These are phyloP conservation scores for Pascua guehoae DNA, from an alignment of 1,284 basidiomycete species.

Conservation along the genomic window DNA sequence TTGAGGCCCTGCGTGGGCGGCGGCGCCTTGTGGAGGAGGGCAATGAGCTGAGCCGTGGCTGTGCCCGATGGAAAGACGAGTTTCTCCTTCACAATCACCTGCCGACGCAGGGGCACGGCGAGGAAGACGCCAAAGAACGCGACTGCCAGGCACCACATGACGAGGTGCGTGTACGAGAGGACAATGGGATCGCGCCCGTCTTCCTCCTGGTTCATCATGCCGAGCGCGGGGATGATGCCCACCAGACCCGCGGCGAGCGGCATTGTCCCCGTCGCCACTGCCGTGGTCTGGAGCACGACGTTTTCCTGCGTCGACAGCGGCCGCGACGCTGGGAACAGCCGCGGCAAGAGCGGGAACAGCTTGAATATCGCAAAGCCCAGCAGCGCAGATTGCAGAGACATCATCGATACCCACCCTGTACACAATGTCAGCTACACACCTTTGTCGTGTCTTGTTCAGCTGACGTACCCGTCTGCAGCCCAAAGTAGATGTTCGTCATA, in stretches of 20 bases:
- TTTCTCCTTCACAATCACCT: conserved; percentile 95
- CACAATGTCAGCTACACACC: neutral
- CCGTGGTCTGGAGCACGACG: conserved; percentile 89
- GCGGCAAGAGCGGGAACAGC: conserved; percentile 58
- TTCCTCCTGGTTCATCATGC: conserved; percentile 65
- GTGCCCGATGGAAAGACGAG: conserved; percentile 91
- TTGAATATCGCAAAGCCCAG: conserved; percentile 83
- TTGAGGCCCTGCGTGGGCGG: conserved; percentile 25
- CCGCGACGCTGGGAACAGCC: conserved; percentile 29
- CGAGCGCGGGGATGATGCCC: conserved; percentile 86
- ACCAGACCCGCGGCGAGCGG: conserved; percentile 92
- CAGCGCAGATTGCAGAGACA: conserved; percentile 89
- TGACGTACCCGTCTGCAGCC: conserved; percentile 43
- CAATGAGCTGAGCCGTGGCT: conserved; percentile 93
- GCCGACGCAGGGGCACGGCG: conserved; percentile 85
- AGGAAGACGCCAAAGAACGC: conserved; percentile 96
- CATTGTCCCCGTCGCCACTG: conserved; percentile 81
- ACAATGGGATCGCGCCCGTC: conserved; percentile 74
- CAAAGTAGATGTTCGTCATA: conserved; percentile 51
- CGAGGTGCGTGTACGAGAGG: conserved; percentile 65
- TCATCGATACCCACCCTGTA: conserved; percentile 57
- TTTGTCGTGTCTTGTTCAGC: neutral
- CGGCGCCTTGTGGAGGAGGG: conserved; percentile 67
- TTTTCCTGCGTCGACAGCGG: conserved; percentile 82
- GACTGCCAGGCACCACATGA: conserved; percentile 66